Conservation (phyloP, 2,329 filamentous ascomycete genomes). For the Penicillium paneum region DNA sequence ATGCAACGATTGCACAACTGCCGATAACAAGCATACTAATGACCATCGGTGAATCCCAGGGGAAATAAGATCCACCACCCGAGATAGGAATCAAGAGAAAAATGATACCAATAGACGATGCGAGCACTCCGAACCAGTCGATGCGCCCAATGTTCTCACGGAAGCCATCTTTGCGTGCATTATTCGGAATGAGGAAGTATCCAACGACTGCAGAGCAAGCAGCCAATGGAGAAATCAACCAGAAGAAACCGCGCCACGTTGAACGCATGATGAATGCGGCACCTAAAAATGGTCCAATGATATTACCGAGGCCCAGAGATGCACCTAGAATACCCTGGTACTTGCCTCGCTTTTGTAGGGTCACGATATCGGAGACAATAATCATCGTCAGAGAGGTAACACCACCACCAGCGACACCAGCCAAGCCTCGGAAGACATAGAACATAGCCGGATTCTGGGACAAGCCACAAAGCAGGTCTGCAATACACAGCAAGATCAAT, state of each 20-base stretch:
- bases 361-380: conserved; percentile 60
- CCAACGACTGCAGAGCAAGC: conserved; percentile 47
- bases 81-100: conserved; percentile 63
- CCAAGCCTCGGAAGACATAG: conserved; percentile 59
- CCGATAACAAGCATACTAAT: conserved; percentile 59
- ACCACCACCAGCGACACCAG: conserved; percentile 62
- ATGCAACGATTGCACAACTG: conserved; percentile 45
- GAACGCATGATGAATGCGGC: conserved; percentile 44
- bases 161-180: conserved; percentile 47
- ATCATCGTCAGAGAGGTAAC: conserved; percentile 60
- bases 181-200: conserved; percentile 53
- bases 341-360: conserved; percentile 57
- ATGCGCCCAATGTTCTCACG: conserved; percentile 53
- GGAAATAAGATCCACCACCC: conserved; percentile 57
- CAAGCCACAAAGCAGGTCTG: conserved; percentile 59
- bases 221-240: conserved; percentile 53
- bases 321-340: conserved; percentile 50
- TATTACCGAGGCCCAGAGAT: conserved; percentile 47
- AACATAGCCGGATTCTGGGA: conserved; percentile 56
- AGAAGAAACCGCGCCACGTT: conserved; percentile 49
- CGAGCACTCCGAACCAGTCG: conserved; percentile 58
- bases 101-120: conserved; percentile 56
- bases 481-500: conserved; percentile 52
- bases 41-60: conserved; percentile 56
- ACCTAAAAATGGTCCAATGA: conserved; percentile 48